phyloP scores from a whole-genome alignment of 352 stramenopile genomes.

The Pythium periplocum region DNA sequence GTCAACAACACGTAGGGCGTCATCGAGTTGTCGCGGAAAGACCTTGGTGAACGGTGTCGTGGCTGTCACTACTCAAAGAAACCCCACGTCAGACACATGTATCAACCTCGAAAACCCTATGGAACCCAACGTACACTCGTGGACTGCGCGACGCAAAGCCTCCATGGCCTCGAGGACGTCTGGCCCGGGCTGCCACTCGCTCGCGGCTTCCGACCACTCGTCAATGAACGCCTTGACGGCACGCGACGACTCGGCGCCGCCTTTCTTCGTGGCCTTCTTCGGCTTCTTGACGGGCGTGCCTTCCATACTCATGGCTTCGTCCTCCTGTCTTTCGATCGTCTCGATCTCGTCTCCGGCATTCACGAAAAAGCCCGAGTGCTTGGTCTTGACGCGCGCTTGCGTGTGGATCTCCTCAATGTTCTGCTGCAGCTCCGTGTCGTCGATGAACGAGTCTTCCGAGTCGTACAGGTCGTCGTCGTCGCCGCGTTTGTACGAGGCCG shows the following conservation, averaged over 20 bases:
- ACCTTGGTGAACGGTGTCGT: conserved; percentile 68
- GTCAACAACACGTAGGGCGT: conserved; percentile 72
- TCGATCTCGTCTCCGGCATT: conserved; percentile 84
- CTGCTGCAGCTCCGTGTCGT: conserved; percentile 76
- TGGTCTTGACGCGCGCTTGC: conserved; percentile 71
- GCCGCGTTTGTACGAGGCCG: conserved; percentile 26
- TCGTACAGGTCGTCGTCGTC: conserved; percentile 87
- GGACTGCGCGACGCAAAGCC: conserved; percentile 48
- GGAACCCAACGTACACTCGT: conserved; percentile 40
- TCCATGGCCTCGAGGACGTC: conserved; percentile 54
- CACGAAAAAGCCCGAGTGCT: conserved; percentile 86
- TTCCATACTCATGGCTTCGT: background rate
- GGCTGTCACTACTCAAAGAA: conserved; percentile 29
- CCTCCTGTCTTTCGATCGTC: conserved; percentile 42
- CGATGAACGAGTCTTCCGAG: conserved; percentile 87
- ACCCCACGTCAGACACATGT: too few species aligned
- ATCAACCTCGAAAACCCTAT: background rate
- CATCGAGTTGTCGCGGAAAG: conserved; percentile 75
- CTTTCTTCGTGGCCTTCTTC: conserved; percentile 40
- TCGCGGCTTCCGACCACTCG: conserved; percentile 55
- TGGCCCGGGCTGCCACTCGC: conserved; percentile 58
- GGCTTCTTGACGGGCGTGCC: conserved; percentile 12
- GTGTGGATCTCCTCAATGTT: conserved; percentile 79
- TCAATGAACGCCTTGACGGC: conserved; percentile 61
- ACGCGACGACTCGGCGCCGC: conserved; percentile 32